Evolutionary conservation across 495 filamentous ascomycete genomes (phyloP).

Genomic region (Penicillium robsamsonii): DNA sequence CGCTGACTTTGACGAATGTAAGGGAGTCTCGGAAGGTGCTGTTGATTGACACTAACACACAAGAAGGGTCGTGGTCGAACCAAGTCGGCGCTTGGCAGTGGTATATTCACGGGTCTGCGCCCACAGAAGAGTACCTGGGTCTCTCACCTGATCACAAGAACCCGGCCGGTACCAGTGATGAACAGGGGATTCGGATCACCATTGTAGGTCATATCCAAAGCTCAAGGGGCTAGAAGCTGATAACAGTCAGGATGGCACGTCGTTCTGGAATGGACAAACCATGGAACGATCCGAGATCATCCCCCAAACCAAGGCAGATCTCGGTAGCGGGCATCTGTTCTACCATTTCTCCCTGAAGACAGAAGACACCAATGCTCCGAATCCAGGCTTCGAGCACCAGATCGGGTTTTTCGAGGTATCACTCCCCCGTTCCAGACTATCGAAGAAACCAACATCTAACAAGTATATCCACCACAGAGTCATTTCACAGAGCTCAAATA

Average conservation of each 20-base stretch:
- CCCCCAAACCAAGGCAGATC: slow-evolving; percentile 62
- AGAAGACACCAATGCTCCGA: slow-evolving; percentile 56
- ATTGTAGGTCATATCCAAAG: slow-evolving; percentile 43
- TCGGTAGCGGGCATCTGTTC: slow-evolving; percentile 59
- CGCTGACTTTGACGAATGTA: slow-evolving; percentile 16
- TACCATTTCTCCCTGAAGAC: slow-evolving; percentile 72
- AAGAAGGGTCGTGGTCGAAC: slow-evolving; percentile 59
- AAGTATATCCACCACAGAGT: slow-evolving; percentile 38
- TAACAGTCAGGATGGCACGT: slow-evolving; percentile 45
- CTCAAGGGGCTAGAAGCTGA: neutral
- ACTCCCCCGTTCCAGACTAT: neutral
- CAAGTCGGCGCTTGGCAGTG: slow-evolving; percentile 69
- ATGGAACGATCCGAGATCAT: slow-evolving; percentile 65
- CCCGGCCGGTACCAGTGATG: slow-evolving; percentile 59
- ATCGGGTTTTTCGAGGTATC: slow-evolving; percentile 63
- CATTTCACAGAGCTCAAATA: slow-evolving; percentile 78
- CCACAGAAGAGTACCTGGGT: slow-evolving; percentile 57
- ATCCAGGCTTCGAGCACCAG: slow-evolving; percentile 64
- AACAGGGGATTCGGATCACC: slow-evolving; percentile 65
- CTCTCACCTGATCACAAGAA: slow-evolving; percentile 60
- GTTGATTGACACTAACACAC: neutral
- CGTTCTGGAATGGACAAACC: slow-evolving; percentile 60
- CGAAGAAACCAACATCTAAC: neutral
- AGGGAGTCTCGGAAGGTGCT: neutral
- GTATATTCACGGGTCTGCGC: slow-evolving; percentile 64